A percentile compares a stretch with the other conserved stretches of the same genome.
phyloP scores from a whole-genome alignment of 148 eudicot species.

The Camellia japonica region DNA sequence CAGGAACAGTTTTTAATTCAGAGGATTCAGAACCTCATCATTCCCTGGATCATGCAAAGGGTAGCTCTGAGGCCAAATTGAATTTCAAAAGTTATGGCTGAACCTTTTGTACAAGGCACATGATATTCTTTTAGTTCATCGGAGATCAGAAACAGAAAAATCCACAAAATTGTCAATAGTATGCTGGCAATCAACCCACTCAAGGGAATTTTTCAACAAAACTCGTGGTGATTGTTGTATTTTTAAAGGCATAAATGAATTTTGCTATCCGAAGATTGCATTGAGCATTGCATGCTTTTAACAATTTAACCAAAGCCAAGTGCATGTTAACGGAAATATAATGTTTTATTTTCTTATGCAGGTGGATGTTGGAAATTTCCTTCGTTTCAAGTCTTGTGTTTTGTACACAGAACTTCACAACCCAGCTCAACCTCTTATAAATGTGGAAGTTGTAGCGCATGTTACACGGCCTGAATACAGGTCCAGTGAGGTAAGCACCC shows the following conservation, averaged over 20 bases:
- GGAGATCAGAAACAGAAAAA: not conserved
- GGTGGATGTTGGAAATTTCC: conserved; percentile 97
- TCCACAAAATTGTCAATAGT: not conserved
- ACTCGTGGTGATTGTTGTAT: not conserved
- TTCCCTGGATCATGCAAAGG: not conserved
- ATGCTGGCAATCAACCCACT: not conserved
- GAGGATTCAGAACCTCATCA: conserved; percentile 2
- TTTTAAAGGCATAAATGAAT: not conserved
- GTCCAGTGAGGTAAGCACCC: conserved; percentile 66
- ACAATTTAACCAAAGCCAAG: not conserved
- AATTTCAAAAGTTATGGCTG: not conserved
- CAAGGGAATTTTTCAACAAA: not conserved
- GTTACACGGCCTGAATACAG: conserved; percentile 83
- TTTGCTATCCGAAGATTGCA: not conserved
- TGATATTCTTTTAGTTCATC: not conserved
- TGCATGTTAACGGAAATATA: not conserved
- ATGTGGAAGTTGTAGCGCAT: conserved; percentile 91
- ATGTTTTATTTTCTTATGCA: conserved; percentile 29
- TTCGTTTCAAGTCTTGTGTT: conserved; percentile 85
- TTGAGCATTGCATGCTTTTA: not conserved
- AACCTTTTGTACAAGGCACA: not conserved
- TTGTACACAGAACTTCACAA: conserved; percentile 78
- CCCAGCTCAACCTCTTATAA: conserved; percentile 64
- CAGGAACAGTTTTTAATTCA: not conserved
- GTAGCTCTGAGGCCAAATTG: not conserved